Evolutionary conservation across 2,329 filamentous ascomycete species (phyloP), one percentile per base, ranked within the genome.

Genomic region (Dothistroma pini): DNA sequence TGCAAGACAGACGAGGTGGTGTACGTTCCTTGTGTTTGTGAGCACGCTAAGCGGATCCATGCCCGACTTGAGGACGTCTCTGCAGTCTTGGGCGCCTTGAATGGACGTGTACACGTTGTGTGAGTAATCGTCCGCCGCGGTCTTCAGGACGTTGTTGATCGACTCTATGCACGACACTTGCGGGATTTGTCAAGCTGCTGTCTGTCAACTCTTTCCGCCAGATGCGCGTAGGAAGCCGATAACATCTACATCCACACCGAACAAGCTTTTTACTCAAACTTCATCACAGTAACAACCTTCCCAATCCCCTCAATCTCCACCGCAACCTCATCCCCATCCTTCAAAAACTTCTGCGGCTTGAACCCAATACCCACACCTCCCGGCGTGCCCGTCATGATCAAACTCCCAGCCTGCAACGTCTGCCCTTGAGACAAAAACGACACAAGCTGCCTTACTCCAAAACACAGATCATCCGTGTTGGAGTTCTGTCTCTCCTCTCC

Each of bases 331-430:
- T 74, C 71, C 2, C 71, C 71, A 64, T 73, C 67, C 61, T 69
- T 68, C 59, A 74, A 48, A 53, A 58, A 70, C 38, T 61, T 66
- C 38, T 57, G 56, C 12, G 70, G 70, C 66, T 72, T 71, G 56
- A 71, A 62, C 1, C 65, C 69, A 29, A 72, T 54, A 0, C 69
- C 71, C 1, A 74, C 69, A 68, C 75, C 76, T 16, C 74, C 74
- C 3, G 79, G 79, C 11, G 80, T 81, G 0, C 80, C 80, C 5
- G 80, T 82, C 79, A 82, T 80, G 38, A 82, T 76, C 21, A 81
- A 72, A 11, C 76, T 80, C 0, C 80, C 80, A 11, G 21, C 52
- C 72, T 79, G 76, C 63, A 82, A 63, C 48, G 80, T 77, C 64
- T 74, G 72, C 0, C 75, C 75, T 47, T 68, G 69, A n/a, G 68